Conservation (phyloP, 371 early-diverging fungal species). For the Mortierella sp. region DNA sequence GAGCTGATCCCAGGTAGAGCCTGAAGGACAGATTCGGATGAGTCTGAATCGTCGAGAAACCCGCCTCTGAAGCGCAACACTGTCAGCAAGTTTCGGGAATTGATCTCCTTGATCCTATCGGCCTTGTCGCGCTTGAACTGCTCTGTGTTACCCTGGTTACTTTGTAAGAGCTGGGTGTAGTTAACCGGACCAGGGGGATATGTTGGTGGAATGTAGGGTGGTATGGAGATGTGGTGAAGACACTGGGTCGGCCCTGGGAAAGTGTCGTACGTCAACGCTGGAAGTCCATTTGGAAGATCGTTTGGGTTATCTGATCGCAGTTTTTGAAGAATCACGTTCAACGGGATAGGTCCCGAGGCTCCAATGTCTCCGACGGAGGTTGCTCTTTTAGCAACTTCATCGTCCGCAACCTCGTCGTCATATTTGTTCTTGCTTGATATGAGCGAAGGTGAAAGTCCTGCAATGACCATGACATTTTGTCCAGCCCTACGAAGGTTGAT, state of each 20-base stretch:
- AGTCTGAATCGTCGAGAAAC: not conserved
- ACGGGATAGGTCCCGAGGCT: slow-evolving; percentile 3
- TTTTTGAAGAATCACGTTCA: slow-evolving; percentile 35
- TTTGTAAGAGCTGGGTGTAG: not conserved
- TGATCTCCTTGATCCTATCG: slow-evolving; percentile 56
- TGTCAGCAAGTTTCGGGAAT: slow-evolving; percentile 56
- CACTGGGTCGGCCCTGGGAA: slow-evolving; percentile 45
- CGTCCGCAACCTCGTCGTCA: not conserved
- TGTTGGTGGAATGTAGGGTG: slow-evolving; percentile 24
- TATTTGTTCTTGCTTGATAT: not conserved
- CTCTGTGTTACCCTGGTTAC: slow-evolving; percentile 19
- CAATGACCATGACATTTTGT: slow-evolving; percentile 57
- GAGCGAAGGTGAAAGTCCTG: slow-evolving; percentile 57
- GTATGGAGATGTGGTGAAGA: slow-evolving; percentile 46
- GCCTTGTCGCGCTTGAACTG: slow-evolving; percentile 54
- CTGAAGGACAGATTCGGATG: slow-evolving; percentile 16
- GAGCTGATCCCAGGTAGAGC: slow-evolving; percentile 47
- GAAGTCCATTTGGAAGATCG: slow-evolving; percentile 15
- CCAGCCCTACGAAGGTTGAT: slow-evolving; percentile 60
- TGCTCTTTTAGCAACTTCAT: not conserved
- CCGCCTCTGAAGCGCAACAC: slow-evolving; percentile 43
- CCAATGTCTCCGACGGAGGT: slow-evolving; percentile 9
- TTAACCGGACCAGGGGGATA: not conserved
- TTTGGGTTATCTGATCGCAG: too few species aligned
- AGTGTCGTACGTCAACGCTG: slow-evolving; percentile 21